Conservation (phyloP, 108 stramenopile genomes). For the Nitzschia palea region DNA sequence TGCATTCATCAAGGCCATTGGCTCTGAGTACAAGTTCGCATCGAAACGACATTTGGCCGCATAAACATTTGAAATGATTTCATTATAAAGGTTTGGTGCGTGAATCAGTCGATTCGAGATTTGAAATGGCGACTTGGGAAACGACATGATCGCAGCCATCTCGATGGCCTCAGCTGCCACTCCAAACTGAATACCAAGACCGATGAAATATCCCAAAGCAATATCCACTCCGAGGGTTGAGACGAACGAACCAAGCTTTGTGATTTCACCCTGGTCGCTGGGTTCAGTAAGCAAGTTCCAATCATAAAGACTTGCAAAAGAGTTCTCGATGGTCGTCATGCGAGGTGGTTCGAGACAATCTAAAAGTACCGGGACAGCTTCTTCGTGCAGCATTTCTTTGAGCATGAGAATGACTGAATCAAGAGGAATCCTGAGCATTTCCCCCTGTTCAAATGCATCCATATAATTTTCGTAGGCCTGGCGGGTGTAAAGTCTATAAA, state of each 20-base stretch:
- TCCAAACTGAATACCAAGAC: constrained; percentile 87
- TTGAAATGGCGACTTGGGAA: constrained; percentile 75
- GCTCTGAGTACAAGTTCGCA: constrained; percentile 79
- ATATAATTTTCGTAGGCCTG: constrained; percentile 60
- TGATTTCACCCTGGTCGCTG: constrained; percentile 68
- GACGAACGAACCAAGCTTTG: constrained; percentile 71
- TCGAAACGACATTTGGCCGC: constrained; percentile 65
- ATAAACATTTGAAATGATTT: constrained; percentile 49
- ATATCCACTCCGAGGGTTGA: constrained; percentile 77
- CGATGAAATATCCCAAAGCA: constrained; percentile 70
- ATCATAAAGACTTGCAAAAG: constrained; percentile 66
- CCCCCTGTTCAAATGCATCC: constrained; percentile 72
- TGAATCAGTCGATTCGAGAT: constrained; percentile 74
- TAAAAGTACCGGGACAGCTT: constrained; percentile 64
- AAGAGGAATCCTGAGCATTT: constrained; percentile 79
- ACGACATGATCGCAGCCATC: constrained; percentile 76
- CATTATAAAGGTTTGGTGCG: constrained; percentile 52
- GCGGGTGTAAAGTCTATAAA: constrained; percentile 86
- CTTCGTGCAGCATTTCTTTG: constrained; percentile 69
- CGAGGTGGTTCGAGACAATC: constrained; percentile 86
- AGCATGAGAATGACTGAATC: constrained; percentile 74
- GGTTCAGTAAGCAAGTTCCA: constrained; percentile 64
- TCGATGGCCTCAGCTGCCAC: constrained; percentile 77
- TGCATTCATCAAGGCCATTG: constrained; percentile 67
- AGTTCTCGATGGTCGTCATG: constrained; percentile 67